Percentiles rank a stretch among this genome's conserved stretches.
Evolutionary conservation across 202 grass and related monocot species (phyloP).

Genomic region (Alloteropsis angusta): DNA sequence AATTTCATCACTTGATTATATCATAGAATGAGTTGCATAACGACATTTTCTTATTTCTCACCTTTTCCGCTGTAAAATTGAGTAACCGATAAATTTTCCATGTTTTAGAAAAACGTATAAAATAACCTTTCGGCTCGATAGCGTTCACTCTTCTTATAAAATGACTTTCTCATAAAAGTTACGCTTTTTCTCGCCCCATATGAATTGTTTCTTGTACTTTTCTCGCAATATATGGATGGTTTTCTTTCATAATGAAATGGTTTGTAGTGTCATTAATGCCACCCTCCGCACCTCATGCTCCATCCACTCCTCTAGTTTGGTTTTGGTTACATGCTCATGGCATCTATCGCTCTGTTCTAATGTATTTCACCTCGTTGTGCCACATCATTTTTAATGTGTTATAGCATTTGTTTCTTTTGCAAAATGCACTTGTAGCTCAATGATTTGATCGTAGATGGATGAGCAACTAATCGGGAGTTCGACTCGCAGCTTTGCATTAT

Average conservation of each 20-base stretch:
- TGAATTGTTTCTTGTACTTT: not conserved
- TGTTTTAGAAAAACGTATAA: not conserved
- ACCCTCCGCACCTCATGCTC: not conserved
- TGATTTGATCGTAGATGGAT: not conserved
- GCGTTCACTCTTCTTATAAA: not conserved
- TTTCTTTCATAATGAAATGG: not conserved
- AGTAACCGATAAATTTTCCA: not conserved
- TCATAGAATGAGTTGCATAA: not conserved
- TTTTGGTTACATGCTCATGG: not conserved
- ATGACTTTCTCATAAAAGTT: not conserved
- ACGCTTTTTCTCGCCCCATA: not conserved
- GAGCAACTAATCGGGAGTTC: not conserved
- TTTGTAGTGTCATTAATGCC: not conserved
- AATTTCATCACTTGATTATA: not conserved
- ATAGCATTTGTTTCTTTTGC: not conserved
- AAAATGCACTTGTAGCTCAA: not conserved
- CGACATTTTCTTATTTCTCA: not conserved
- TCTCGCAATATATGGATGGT: not conserved
- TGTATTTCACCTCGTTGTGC: not conserved
- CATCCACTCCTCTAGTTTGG: not conserved
- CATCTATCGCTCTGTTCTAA: not conserved
- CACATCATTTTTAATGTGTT: not conserved
- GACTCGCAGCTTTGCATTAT: not conserved
- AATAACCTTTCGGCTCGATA: not conserved
- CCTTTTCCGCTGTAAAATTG: not conserved